Base-by-base conservation (phyloP, 169 alveolate species). In the Cryptosporidium xiaoi region DNA sequence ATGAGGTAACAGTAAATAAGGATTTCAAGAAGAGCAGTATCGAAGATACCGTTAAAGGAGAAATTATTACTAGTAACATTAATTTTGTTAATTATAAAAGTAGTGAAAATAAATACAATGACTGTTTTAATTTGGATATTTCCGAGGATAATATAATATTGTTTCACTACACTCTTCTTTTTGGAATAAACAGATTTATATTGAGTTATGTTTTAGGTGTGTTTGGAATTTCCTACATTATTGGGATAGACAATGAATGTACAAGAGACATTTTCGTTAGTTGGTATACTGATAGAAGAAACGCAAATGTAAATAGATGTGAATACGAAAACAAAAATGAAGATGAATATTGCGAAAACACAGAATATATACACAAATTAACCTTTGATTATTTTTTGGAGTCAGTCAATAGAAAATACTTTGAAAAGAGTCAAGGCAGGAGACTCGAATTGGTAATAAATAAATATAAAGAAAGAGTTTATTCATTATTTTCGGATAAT, bases 91-190 rank as follows among this genome's bases (percentile, higher is more conserved):
- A 40, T 8, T 40, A 40, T 8, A 50, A 18, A 13, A 20, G 20
- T 66, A 3, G 8, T 50, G 55, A 27, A 50, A 48, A 66, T 48
- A 13, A n/a, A 3, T 34, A 12, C 33, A 7, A 8, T 6, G 4
- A 40, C 10, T 40, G 48, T 8, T 40, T 40, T 40, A 40, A 4
- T 5, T 2, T 53, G 10, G 51, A 12, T 29, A 44, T 46, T 3
- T 24, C 64, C 8, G 67, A 33, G 15, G 40, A 15, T 31, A 44
- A 60, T 40, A 15, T 62, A n/a, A 27, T 77, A 3, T 34, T 53
- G 16, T 77, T 77, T 10, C 87, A 77, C 24, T 55, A 51, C 31
- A 58, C 51, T 62, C 24, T 77, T 40, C 20, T 77, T n/a, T 77
- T 77, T 62, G 87, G 87, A 16, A 6, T 77, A 4, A 40, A 24